Base-by-base conservation (phyloP, 805 yeast species). In the Candida verbasci region DNA sequence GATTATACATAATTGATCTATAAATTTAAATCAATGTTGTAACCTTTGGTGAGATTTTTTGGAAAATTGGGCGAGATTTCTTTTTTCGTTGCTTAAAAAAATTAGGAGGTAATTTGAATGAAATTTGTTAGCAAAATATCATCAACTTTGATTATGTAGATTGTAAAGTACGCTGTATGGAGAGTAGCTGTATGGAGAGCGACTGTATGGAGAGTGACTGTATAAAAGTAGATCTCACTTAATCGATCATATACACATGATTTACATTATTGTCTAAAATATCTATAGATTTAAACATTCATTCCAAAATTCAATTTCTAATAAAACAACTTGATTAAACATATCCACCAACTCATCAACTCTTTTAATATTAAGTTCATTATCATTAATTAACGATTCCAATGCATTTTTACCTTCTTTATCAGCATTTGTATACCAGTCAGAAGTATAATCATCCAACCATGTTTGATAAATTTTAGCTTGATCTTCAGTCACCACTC, bases 251-350 rank as follows among this genome's bases (percentile, higher is more conserved):
- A n/a, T n/a, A n/a, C n/a, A n/a, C n/a, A n/a, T n/a, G n/a, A n/a
- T n/a, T n/a, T n/a, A n/a, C n/a, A n/a, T n/a, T n/a, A n/a, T n/a
- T n/a, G n/a, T n/a, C n/a, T n/a, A n/a, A n/a, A n/a, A 10, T 6
- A 12, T 24, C 21, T 29, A 35, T 24, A 29, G 12, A 20, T 24
- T 29, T 31, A 54, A 39, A 7, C 60, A 63, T 44, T 65, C 82
- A 48, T 73, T 70, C 95, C 95, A 85, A 52, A 85, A 85, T 16
- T 62, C 68, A 17, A 76, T 66, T 55, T 85, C 95, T 35, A 84
- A 62, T 31, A 57, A 55, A 10, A 80, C 70, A 8, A 80, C 87
- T 20, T 72, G 65, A 12, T 70, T 72, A 52, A 78, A 85, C 17
- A 83, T 76, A 31, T 71, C 70, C 1, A 76, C 70, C 34, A 83